Conservation (phyloP, 768 basidiomycete species). For the Cystofilobasidium bisporidii region DNA sequence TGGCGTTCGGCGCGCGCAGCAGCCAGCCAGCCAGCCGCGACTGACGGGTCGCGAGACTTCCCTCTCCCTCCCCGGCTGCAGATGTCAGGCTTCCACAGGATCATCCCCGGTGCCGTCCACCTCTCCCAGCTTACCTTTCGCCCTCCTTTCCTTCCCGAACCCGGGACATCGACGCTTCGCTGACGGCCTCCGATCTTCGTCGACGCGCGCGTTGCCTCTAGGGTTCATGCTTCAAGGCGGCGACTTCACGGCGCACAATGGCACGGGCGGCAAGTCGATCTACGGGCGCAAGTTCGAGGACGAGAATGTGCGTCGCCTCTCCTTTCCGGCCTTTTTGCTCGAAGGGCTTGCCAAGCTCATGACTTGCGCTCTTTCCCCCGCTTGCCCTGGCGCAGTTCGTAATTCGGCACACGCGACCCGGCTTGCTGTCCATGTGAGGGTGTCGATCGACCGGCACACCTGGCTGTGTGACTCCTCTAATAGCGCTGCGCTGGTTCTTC, state of each 20-base stretch:
- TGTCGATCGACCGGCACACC: not conserved
- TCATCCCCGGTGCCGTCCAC: not conserved
- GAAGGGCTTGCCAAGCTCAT: too few species aligned
- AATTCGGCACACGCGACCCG: conserved; percentile 15
- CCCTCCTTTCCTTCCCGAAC: too few species aligned
- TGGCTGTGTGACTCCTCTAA: too few species aligned
- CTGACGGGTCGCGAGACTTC: too few species aligned
- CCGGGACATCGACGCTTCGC: too few species aligned
- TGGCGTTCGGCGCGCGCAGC: too few species aligned
- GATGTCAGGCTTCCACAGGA: not conserved
- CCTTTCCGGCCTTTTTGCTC: conserved; percentile 33
- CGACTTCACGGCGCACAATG: conserved; percentile 57
- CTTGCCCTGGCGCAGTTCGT: not conserved
- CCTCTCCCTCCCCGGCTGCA: not conserved
- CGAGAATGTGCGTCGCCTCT: conserved; percentile 39
- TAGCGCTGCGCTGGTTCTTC: too few species aligned
- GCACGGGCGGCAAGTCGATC: conserved; percentile 41
- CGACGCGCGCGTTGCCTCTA: too few species aligned
- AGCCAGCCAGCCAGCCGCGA: too few species aligned
- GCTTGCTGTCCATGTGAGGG: conserved; percentile 12
- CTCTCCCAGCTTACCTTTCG: too few species aligned
- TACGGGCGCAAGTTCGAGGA: conserved; percentile 38
- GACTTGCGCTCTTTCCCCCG: too few species aligned
- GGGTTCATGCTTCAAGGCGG: conserved; percentile 44
- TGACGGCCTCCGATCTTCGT: not conserved